Conservation (phyloP, 2,329 filamentous ascomycete genomes). For the Botrytis cinerea region DNA sequence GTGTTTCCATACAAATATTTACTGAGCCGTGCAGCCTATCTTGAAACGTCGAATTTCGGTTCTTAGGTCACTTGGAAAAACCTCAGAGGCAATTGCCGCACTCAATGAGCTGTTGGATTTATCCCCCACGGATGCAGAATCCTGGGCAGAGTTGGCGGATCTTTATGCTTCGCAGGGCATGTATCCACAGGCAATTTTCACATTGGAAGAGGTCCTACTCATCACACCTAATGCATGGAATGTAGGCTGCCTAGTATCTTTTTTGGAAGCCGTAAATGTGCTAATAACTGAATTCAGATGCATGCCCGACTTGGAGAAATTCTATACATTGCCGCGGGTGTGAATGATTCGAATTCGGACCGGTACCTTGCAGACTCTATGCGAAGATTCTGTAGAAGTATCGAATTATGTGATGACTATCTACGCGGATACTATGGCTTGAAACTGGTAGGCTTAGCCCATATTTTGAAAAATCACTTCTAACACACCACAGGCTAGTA, state of each 20-base stretch:
- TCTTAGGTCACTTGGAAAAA: constrained; percentile 70
- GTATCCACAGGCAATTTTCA: constrained; percentile 81
- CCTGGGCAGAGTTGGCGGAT: constrained; percentile 89
- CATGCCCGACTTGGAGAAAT: constrained; percentile 87
- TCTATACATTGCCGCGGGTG: constrained; percentile 67
- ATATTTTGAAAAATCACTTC: neutral
- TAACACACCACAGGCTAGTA: constrained; percentile 39
- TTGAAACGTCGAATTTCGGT: constrained; percentile 82
- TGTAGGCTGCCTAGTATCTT: constrained; percentile 53
- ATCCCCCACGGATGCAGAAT: constrained; percentile 86
- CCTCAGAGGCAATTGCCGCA: constrained; percentile 71
- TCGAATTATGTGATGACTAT: constrained; percentile 93
- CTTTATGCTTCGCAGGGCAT: constrained; percentile 79
- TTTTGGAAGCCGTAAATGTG: constrained; percentile 33
- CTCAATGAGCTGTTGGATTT: constrained; percentile 77
- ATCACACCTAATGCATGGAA: constrained; percentile 94
- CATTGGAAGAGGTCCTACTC: constrained; percentile 86
- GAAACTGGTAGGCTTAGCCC: constrained; percentile 62
- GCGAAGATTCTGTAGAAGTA: constrained; percentile 83
- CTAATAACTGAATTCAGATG: constrained; percentile 53
- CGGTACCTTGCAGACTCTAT: constrained; percentile 70
- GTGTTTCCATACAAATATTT: constrained; percentile 21
- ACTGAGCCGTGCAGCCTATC: constrained; percentile 63
- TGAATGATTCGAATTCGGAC: constrained; percentile 44
- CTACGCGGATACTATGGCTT: constrained; percentile 90